These are phyloP conservation scores for Aureobasidium sp. DNA, from an alignment of 2,329 filamentous ascomycete genomes.

Conservation along the genomic window DNA sequence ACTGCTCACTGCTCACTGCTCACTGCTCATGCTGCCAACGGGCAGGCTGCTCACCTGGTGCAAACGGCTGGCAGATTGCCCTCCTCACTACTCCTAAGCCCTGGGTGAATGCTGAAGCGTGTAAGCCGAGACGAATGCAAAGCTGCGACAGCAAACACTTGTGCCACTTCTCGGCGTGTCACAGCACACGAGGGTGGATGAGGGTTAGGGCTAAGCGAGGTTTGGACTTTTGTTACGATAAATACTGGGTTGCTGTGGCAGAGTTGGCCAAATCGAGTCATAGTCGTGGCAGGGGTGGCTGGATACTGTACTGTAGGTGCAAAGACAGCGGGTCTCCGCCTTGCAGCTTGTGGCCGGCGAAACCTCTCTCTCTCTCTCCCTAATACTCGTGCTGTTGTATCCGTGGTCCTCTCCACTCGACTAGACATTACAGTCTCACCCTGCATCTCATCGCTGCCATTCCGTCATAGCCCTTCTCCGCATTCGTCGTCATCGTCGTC, in stretches of 20 bases:
- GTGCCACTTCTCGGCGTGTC: conserved; percentile 8
- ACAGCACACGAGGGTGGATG: not conserved
- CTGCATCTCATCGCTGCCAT: not conserved
- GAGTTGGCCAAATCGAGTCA: not conserved
- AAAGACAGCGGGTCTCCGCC: not conserved
- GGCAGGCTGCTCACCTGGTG: conserved; percentile 1
- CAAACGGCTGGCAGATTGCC: conserved; percentile 5
- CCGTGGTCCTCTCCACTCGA: too few species aligned
- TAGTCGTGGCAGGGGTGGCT: not conserved
- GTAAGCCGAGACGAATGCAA: not conserved
- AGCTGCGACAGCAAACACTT: not conserved
- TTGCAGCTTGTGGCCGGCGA: too few species aligned
- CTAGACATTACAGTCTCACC: not conserved
- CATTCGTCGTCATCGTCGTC: too few species aligned
- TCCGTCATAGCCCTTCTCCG: not conserved
- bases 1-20: too few species aligned
- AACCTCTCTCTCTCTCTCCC: not conserved
- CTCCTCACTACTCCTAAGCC: not conserved
- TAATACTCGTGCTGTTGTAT: not conserved
- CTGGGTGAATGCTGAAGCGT: not conserved
- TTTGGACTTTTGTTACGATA: not conserved
- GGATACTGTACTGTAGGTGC: not conserved
- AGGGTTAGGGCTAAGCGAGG: not conserved
- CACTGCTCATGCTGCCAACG: not conserved
- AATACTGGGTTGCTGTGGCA: not conserved